Conservation (phyloP, 768 basidiomycete species). For the Phlebiopsis gigantea region DNA sequence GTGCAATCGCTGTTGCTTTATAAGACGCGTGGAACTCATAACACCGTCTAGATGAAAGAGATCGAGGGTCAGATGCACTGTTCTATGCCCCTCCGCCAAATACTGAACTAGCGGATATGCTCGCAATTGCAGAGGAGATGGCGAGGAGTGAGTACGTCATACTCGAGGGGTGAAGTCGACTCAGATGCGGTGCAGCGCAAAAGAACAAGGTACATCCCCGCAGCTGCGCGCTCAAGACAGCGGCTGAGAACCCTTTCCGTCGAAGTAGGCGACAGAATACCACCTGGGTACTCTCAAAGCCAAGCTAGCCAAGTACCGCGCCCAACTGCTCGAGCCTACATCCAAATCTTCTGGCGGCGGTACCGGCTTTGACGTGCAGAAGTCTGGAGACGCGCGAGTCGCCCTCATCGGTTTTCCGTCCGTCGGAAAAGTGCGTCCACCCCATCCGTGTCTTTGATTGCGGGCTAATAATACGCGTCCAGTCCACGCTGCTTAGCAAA, state of each 20-base stretch:
- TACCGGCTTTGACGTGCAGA: slow-evolving; percentile 85
- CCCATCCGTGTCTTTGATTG: not conserved
- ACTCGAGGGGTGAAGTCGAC: not conserved
- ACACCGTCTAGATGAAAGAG: slow-evolving; percentile 73
- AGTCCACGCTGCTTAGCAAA: slow-evolving; percentile 91
- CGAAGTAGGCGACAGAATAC: slow-evolving; percentile 79
- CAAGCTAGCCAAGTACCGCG: slow-evolving; percentile 90
- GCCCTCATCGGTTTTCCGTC: slow-evolving; percentile 95
- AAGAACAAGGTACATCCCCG: slow-evolving; percentile 76
- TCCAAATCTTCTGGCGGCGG: slow-evolving; percentile 68
- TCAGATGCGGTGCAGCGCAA: slow-evolving; percentile 53
- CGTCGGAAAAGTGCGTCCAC: slow-evolving; percentile 67
- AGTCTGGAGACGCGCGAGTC: slow-evolving; percentile 83
- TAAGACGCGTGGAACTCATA: not conserved
- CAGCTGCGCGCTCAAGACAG: not conserved
- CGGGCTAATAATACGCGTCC: not conserved
- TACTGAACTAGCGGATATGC: slow-evolving; percentile 4
- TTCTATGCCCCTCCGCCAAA: not conserved
- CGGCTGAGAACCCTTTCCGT: not conserved
- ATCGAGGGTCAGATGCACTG: slow-evolving; percentile 71
- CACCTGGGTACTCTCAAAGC: slow-evolving; percentile 92
- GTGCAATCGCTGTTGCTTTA: slow-evolving; percentile 24
- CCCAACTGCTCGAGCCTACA: slow-evolving; percentile 89
- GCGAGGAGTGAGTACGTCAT: slow-evolving; percentile 67
- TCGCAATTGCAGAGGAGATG: slow-evolving; percentile 80